Evolutionary conservation across 345 rosid genomes (phyloP).

Genomic region (Populus simonii): DNA sequence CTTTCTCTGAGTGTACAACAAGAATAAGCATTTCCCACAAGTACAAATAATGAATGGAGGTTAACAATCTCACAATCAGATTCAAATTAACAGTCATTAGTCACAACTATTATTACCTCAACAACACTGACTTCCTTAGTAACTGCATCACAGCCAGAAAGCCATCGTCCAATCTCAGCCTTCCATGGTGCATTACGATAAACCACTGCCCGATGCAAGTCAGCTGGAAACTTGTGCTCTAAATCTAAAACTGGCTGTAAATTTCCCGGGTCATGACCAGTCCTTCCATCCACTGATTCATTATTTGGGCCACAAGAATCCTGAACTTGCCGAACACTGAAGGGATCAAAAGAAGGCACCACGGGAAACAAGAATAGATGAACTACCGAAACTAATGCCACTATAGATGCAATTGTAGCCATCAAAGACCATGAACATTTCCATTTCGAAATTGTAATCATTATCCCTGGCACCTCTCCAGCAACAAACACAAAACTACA

Average conservation of each 20-base stretch:
- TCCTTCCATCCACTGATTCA: slow-evolving; percentile 37
- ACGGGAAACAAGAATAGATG: slow-evolving; percentile 69
- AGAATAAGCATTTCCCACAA: neutral
- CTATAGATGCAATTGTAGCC: slow-evolving; percentile 53
- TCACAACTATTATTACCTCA: slow-evolving; percentile 46
- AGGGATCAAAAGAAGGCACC: slow-evolving; percentile 64
- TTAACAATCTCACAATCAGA: neutral
- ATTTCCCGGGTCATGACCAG: slow-evolving; percentile 18
- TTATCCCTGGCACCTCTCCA: slow-evolving; percentile 22
- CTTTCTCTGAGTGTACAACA: neutral
- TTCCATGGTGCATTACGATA: slow-evolving; percentile 89
- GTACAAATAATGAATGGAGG: neutral
- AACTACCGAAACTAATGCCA: slow-evolving; percentile 62
- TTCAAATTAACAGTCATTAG: neutral
- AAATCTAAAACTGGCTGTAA: slow-evolving; percentile 35
- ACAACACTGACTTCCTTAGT: slow-evolving; percentile 44
- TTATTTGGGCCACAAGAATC: slow-evolving; percentile 38
- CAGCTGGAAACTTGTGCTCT: slow-evolving; percentile 64
- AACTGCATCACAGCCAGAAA: slow-evolving; percentile 73
- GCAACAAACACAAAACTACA: slow-evolving; percentile 1
- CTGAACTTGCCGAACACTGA: slow-evolving; percentile 47
- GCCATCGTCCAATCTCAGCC: slow-evolving; percentile 81
- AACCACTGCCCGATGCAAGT: slow-evolving; percentile 61
- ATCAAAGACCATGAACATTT: slow-evolving; percentile 66
- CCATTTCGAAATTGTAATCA: slow-evolving; percentile 59